Conservation (phyloP, 306 rosid genomes). For the Gastrolobium villosum region DNA sequence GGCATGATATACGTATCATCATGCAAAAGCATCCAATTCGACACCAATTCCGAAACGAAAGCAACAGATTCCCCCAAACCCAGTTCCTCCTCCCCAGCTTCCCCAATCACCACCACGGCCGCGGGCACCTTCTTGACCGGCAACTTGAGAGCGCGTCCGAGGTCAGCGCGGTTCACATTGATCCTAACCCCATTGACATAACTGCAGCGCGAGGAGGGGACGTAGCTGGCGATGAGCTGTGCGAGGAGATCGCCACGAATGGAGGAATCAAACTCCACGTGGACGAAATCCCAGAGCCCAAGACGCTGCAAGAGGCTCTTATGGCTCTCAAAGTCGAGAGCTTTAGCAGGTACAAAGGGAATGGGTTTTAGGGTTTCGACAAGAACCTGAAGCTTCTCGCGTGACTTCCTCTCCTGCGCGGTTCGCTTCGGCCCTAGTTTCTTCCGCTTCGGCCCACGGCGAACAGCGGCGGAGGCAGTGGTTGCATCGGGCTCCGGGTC, state of each 20-base stretch:
- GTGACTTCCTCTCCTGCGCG: conserved; percentile 53
- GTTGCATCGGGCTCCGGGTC: conserved; percentile 47
- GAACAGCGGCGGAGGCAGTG: conserved; percentile 28
- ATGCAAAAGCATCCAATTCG: conserved; percentile 84
- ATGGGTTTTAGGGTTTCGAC: conserved; percentile 71
- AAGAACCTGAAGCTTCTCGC: conserved; percentile 64
- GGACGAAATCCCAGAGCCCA: conserved; percentile 88
- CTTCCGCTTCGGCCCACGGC: conserved; percentile 60
- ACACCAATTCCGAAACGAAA: conserved; percentile 70
- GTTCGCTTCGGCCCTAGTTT: conserved; percentile 44
- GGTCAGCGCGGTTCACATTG: conserved; percentile 69
- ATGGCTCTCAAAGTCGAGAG: conserved; percentile 69
- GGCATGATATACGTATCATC: conserved; percentile 78
- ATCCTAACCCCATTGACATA: conserved; percentile 63
- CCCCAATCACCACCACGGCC: background rate
- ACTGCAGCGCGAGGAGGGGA: conserved; percentile 44
- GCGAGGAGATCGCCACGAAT: conserved; percentile 70
- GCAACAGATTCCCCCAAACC: conserved; percentile 56
- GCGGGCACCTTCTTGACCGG: conserved; percentile 60
- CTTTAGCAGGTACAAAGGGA: conserved; percentile 71
- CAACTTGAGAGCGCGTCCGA: conserved; percentile 80
- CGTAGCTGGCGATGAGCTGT: conserved; percentile 68
- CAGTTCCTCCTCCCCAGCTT: conserved; percentile 36
- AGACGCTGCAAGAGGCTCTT: conserved; percentile 72
- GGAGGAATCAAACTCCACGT: conserved; percentile 66